Evolutionary conservation across 2,329 filamentous ascomycete species (phyloP).

Genomic region (Madurella mycetomatis): DNA sequence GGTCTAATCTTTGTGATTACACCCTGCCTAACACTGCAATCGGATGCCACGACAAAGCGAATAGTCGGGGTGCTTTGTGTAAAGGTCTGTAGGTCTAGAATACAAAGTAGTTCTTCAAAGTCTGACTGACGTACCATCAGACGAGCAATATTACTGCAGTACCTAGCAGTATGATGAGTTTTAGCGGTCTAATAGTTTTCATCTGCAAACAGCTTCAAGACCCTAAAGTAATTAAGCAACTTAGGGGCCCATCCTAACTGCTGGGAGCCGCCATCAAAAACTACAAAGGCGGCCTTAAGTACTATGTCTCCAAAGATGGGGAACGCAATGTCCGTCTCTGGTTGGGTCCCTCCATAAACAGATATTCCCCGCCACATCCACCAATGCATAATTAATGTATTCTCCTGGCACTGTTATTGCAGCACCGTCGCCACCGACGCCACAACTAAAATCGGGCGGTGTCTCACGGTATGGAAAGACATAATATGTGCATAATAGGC

Average conservation of each 20-base stretch:
- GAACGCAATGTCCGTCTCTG: constrained; percentile 17
- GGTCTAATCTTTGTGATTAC: not conserved
- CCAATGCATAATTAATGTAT: constrained; percentile 46
- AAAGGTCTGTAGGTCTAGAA: no score
- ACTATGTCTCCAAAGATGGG: constrained; percentile 25
- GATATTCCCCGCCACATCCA: constrained; percentile 32
- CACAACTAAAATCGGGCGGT: constrained; percentile 48
- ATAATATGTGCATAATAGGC: constrained; percentile 52
- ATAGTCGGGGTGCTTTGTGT: no score
- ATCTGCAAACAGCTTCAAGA: no score
- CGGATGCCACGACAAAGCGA: no score
- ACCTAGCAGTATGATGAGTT: no score
- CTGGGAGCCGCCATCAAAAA: constrained; percentile 20
- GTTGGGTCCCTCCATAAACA: constrained; percentile 68
- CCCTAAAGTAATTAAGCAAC: not conserved
- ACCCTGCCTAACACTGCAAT: no score
- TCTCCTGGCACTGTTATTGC: constrained; percentile 46
- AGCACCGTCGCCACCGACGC: constrained; percentile 37
- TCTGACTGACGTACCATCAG: no score
- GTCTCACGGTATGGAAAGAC: constrained; percentile 47
- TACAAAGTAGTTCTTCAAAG: no score
- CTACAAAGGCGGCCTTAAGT: constrained; percentile 25
- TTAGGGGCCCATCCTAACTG: constrained; percentile 23
- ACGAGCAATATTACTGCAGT: no score
- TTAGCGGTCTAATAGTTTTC: no score